Conservation (phyloP, 2,329 filamentous ascomycete genomes). For the Stylonectria norvegica region DNA sequence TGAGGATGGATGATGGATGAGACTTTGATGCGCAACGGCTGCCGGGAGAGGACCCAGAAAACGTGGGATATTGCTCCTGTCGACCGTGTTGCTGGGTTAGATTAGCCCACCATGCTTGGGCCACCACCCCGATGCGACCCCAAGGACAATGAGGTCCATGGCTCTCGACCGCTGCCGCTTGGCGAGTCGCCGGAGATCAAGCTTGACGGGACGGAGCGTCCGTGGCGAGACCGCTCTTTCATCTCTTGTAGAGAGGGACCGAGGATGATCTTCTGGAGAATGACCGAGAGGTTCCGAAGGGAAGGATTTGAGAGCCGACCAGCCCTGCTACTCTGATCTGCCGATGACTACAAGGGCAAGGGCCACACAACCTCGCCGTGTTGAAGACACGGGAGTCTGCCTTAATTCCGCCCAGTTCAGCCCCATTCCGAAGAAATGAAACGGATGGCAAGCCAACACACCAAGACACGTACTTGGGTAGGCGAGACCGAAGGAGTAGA, state of each 20-base stretch:
- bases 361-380: no score
- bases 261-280: no score
- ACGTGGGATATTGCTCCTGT: constrained; percentile 17
- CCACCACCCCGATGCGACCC: constrained; percentile 26
- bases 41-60: constrained; percentile 14
- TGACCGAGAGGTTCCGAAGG: no score
- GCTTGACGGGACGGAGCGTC: neutral
- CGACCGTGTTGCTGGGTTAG: constrained; percentile 12
- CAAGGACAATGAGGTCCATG: neutral
- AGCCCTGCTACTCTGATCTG: no score
- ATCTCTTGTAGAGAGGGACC: no score
- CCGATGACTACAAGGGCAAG: no score
- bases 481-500: constrained; percentile 12
- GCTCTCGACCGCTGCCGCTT: neutral
- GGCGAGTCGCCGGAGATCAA: neutral
- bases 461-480: constrained; percentile 23
- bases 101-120: constrained; percentile 24
- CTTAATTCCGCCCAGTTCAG: neutral
- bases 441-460: constrained; percentile 22
- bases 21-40: constrained; percentile 9
- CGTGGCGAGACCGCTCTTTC: neutral
- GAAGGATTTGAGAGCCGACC: no score
- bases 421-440: constrained; percentile 19
- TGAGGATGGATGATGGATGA: constrained; percentile 18
- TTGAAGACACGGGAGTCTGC: constrained; percentile 1